Evolutionary conservation across 768 basidiomycete species (phyloP), one percentile per base, ranked within the genome.

Genomic region (Boletellus ananiceps): DNA sequence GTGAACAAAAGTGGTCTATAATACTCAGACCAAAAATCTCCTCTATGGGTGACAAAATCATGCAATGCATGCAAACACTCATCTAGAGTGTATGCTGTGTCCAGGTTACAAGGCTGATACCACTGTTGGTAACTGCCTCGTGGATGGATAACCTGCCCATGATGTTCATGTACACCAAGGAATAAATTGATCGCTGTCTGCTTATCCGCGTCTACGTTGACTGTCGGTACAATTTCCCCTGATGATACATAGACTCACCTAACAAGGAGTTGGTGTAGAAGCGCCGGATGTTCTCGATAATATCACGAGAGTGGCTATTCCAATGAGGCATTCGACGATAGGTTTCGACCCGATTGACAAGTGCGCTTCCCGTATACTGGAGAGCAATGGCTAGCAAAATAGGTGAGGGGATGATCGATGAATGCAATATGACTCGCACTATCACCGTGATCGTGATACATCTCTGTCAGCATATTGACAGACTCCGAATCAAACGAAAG

Each of bases 141-240:
- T 1, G 77, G 71, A 11, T 73, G 75, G 3, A 69, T 65, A 32
- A 74, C 74, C 1, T 75, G 74, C n/a, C 75, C 74, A 47, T 80
- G 76, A 32, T 75, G 76, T 42, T 76, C 74, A 47, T 81, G 74
- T 3, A 91, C 78, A 33, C 93, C 90, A 3, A 98, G 82, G 68
- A 98, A 98, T n/a, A 97, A 78, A 68, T 99, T 93, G 64, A 97
- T 99, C 6, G 95, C 94, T 8, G 87, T 78, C 69, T 99, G 96
- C 66, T 97, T 98, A 70, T 97, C 96, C 6, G 90, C 92, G 62
- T 99, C 95, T 92, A 52, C 29, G 36, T 21, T 12, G 12, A 23
- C 23, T 8, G 6, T 61, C 18, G 59, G 47, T 27, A 27, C 14
- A 16, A 15, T 8, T 40, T 5, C 15, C 1, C 25, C 23, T 16